Evolutionary conservation across 192 early-diverging fungal genomes (phyloP).

Genomic region (Coemansia erecta): DNA sequence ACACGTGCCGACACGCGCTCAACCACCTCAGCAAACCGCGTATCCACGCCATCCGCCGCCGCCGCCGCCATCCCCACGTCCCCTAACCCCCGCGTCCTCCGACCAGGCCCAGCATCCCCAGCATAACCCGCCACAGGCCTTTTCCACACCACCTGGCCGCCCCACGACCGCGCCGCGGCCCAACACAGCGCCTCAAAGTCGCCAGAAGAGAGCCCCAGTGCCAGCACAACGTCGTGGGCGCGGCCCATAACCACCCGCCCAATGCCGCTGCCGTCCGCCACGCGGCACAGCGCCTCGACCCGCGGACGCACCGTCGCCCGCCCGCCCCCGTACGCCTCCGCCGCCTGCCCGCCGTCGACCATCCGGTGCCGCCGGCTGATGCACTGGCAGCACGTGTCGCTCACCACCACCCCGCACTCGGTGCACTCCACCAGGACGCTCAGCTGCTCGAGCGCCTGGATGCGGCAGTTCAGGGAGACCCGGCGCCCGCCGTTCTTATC

Average conservation of each 20-base stretch:
- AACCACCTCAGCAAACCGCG: neutral
- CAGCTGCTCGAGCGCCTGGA: conserved; percentile 17
- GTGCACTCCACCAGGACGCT: conserved; percentile 12
- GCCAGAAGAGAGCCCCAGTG: conserved; percentile 6
- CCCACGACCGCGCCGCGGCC: conserved; percentile 24
- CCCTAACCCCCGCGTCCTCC: too few relatives aligned
- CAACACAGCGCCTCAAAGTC: conserved; percentile 13
- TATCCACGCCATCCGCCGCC: too few relatives aligned
- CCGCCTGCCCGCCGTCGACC: conserved; percentile 2
- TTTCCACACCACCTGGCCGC: conserved; percentile 36
- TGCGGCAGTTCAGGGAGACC: conserved; percentile 10
- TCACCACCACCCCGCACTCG: conserved; percentile 21
- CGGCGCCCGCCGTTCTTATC: neutral
- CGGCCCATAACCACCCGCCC: conserved; percentile 9
- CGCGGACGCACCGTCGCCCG: neutral
- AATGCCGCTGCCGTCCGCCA: conserved; percentile 41
- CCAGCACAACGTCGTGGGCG: neutral
- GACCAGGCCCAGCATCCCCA: too few relatives aligned
- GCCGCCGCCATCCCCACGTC: too few relatives aligned
- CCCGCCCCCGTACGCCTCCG: neutral
- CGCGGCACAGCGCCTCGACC: conserved; percentile 18
- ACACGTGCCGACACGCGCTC: conserved; percentile 6
- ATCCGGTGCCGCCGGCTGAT: conserved; percentile 12
- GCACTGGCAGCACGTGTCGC: conserved; percentile 26
- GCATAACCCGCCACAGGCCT: neutral